A percentile compares a stretch with the other conserved stretches of the same genome.
phyloP scores from a whole-genome alignment of 805 yeast species.

The Kluyveromyces dobzhanskii region DNA sequence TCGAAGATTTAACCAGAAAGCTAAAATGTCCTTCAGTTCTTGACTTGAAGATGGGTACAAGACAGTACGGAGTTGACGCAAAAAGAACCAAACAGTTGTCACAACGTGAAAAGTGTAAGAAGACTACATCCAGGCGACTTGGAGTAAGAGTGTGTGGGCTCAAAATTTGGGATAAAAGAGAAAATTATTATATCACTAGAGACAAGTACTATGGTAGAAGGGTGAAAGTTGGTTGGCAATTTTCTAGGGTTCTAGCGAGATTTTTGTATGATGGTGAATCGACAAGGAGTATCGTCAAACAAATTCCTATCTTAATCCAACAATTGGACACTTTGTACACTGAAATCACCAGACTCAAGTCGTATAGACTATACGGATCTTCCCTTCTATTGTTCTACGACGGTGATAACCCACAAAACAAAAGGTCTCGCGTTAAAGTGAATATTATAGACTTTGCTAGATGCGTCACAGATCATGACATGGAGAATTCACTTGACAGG shows the following conservation, averaged over 20 bases:
- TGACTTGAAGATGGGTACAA: slow-evolving; percentile 95
- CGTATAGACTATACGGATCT: slow-evolving; percentile 88
- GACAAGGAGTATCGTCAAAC: slow-evolving; percentile 48
- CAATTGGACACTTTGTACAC: slow-evolving; percentile 50
- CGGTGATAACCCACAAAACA: slow-evolving; percentile 33
- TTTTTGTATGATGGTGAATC: slow-evolving; percentile 72
- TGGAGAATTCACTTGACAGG: slow-evolving; percentile 28
- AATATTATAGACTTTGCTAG: slow-evolving; percentile 94
- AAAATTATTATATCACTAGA: slow-evolving; percentile 46
- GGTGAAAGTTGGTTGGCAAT: slow-evolving; percentile 62
- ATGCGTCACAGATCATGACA: slow-evolving; percentile 63
- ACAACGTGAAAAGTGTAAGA: slow-evolving; percentile 71
- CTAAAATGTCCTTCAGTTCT: slow-evolving; percentile 82
- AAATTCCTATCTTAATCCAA: slow-evolving; percentile 58
- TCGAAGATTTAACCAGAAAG: slow-evolving; percentile 85
- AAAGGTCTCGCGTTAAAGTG: slow-evolving; percentile 33
- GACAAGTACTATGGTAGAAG: slow-evolving; percentile 92
- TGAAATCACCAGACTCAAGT: slow-evolving; percentile 48
- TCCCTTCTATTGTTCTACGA: slow-evolving; percentile 86
- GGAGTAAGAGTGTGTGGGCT: slow-evolving; percentile 95
- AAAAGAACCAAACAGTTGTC: slow-evolving; percentile 58
- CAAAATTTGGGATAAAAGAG: slow-evolving; percentile 62
- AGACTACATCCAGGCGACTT: slow-evolving; percentile 69
- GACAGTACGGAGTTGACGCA: slow-evolving; percentile 97
- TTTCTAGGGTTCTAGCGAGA: slow-evolving; percentile 63